Evolutionary conservation across 352 stramenopile species (phyloP), one percentile per base, ranked within the genome.

Genomic region (Thalassiosira pacifica): DNA sequence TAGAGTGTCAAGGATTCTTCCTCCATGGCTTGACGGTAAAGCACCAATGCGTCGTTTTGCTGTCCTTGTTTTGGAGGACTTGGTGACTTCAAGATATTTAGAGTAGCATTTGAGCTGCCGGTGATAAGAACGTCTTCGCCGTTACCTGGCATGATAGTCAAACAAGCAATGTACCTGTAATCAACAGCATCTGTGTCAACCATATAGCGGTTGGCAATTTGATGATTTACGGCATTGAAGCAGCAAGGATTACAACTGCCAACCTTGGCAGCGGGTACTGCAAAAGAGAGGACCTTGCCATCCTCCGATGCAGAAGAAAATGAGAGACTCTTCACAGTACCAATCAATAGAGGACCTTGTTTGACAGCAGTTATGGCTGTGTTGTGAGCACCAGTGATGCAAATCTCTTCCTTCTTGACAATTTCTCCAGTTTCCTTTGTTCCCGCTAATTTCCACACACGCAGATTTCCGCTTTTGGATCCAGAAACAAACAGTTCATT

Each of bases 281-380:
- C 24, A 77, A 79, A 86, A 0, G 72, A 79, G 26, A 86, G 42
- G 16, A 86, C 79, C 40, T 76, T 82, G 22, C 72, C 79, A 79
- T 86, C 79, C 26, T 67, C 60, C n/a, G 72, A 81, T 26, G 61
- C 68, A 11, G 72, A 79, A 40, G 68, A 40, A 55, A 86, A 82
- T n/a, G 42, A 64, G 6, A 76, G 22, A 55, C n/a, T 53, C 37
- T 55, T 76, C 26, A 71, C 32, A 37, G 18, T 64, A 27, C 26
- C 60, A 70, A 19, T 61, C 37, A 29, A 32, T 65, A 29, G 8
- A 16, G 27, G 19, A 22, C 65, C 59, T 70, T 67, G 27, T 42
- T 72, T 18, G 24, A 86, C 69, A 24, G 71, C 34, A 10, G 76
- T 70, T 32, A 86, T 60, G 32, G 66, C 26, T 22, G 32, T 26